phyloP scores from a whole-genome alignment of 306 rosid genomes.

The Sphenostylis stenocarpa region DNA sequence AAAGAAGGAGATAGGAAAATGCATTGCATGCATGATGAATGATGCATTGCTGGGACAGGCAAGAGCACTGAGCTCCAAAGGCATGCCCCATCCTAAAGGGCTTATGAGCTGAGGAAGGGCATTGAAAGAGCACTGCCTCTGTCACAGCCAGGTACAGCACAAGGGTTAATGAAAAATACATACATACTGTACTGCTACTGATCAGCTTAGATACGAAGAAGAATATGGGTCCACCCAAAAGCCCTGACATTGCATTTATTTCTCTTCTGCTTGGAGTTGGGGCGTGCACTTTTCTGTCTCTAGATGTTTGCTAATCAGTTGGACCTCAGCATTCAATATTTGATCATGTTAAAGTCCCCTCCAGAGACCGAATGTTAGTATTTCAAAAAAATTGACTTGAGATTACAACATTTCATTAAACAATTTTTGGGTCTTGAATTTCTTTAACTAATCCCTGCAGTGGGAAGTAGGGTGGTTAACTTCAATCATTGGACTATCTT shows the following conservation, averaged over 20 bases:
- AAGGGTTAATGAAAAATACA: constrained; percentile 16
- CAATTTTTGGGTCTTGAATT: neutral
- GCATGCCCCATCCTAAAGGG: constrained; percentile 34
- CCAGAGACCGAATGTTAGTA: constrained; percentile 30
- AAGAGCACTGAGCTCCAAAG: constrained; percentile 24
- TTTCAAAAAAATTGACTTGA: constrained; percentile 30
- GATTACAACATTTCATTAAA: neutral
- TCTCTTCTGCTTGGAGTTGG: constrained; percentile 33
- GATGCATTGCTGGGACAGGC: constrained; percentile 33
- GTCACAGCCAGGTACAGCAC: constrained; percentile 6
- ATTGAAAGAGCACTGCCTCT: constrained; percentile 25
- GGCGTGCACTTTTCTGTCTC: constrained; percentile 43
- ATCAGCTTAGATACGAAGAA: constrained; percentile 22
- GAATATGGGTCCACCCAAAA: constrained; percentile 34
- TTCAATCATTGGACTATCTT: neutral
- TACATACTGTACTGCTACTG: neutral
- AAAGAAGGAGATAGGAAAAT: constrained; percentile 7
- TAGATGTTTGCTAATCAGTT: neutral
- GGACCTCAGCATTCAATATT: constrained; percentile 21
- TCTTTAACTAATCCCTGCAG: neutral
- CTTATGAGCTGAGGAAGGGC: neutral
- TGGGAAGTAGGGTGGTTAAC: neutral
- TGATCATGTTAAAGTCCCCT: neutral
- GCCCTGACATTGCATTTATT: constrained; percentile 47
- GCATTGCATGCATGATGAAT: constrained; percentile 33